A percentile compares a stretch with the other conserved stretches of the same genome.
Evolutionary conservation across 2,329 filamentous ascomycete species (phyloP).

Genomic region (Fusarium dimerum): DNA sequence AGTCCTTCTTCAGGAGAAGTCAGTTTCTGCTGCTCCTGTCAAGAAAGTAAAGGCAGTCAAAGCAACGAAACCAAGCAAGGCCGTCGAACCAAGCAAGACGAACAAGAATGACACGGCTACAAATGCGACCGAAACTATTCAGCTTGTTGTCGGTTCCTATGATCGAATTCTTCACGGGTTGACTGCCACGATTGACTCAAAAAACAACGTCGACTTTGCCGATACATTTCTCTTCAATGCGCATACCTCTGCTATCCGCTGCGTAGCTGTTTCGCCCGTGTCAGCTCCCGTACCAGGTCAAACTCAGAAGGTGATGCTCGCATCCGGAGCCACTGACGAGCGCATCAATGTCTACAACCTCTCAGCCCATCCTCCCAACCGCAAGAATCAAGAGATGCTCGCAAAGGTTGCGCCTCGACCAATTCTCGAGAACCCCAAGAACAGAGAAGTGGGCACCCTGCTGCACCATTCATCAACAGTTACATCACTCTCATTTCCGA

Average conservation of each 20-base stretch:
- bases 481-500: constrained; percentile 79
- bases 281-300: constrained; percentile 62
- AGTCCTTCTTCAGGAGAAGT: constrained; percentile 30
- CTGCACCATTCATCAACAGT: constrained; percentile 85
- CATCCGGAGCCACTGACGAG: constrained; percentile 90
- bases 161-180: constrained; percentile 90
- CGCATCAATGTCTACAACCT: constrained; percentile 93
- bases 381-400: constrained; percentile 58
- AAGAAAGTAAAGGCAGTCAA: constrained; percentile 32
- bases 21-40: constrained; percentile 21
- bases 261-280: constrained; percentile 79
- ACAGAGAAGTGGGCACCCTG: constrained; percentile 83
- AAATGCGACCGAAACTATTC: constrained; percentile 60
- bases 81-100: constrained; percentile 16
- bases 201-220: constrained; percentile 65
- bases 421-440: constrained; percentile 81
- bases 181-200: constrained; percentile 64
- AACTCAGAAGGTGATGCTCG: constrained; percentile 82
- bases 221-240: constrained; percentile 97
- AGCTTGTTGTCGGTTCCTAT: constrained; percentile 92
- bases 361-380: constrained; percentile 66
- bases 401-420: constrained; percentile 70
- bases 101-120: constrained; percentile 17
- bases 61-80: constrained; percentile 11
- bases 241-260: constrained; percentile 86